phyloP scores from a whole-genome alignment of 1,284 basidiomycete species.

The Albatrellus sp. region DNA sequence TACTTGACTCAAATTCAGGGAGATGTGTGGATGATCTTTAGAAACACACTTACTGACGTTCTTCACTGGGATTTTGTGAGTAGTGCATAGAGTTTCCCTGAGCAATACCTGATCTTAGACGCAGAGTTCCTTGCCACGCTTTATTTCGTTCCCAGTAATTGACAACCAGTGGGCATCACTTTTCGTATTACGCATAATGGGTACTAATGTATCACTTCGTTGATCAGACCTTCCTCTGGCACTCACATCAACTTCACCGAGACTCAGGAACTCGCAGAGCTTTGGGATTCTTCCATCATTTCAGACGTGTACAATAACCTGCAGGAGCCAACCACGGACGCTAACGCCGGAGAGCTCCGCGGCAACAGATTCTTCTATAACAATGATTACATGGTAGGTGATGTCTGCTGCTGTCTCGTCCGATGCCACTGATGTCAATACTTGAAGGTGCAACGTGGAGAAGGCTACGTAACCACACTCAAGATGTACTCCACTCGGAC shows the following conservation, averaged over 20 bases:
- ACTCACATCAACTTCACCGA: constrained; percentile 47
- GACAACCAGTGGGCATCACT: constrained; percentile 37
- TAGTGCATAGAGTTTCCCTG: background rate
- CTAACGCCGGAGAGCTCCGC: constrained; percentile 43
- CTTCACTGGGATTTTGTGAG: constrained; percentile 60
- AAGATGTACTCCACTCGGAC: constrained; percentile 57
- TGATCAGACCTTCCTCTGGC: constrained; percentile 35
- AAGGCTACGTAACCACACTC: constrained; percentile 42
- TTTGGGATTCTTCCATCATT: constrained; percentile 36
- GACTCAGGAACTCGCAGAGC: constrained; percentile 34
- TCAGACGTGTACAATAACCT: constrained; percentile 28
- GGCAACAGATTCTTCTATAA: constrained; percentile 58
- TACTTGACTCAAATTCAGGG: constrained; percentile 39
- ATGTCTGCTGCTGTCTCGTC: background rate
- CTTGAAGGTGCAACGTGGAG: constrained; percentile 44
- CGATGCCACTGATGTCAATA: background rate
- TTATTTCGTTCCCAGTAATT: constrained; percentile 47
- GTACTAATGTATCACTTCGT: background rate
- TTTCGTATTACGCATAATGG: background rate
- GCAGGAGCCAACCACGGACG: constrained; percentile 23
- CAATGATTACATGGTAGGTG: constrained; percentile 54
- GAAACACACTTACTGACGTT: constrained; percentile 38
- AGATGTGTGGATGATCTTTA: constrained; percentile 55
- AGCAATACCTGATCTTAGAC: background rate
- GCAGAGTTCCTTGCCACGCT: constrained; percentile 49